Conservation (phyloP, 2,329 filamentous ascomycete species). For the Chrysosphaeria jannelii region DNA sequence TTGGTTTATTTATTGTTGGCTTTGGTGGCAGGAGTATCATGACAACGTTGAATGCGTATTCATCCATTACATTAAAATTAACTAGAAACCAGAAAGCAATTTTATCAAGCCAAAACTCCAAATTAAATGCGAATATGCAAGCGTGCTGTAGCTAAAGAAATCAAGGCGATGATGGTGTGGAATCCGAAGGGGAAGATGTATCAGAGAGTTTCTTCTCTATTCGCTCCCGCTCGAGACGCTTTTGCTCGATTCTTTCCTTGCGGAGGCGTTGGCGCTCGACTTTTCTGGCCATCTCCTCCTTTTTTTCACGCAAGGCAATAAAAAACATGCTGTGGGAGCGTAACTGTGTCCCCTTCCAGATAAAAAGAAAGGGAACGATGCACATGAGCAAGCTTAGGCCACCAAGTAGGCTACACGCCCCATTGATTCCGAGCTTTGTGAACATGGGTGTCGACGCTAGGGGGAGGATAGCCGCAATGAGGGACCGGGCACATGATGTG, state of each 20-base stretch:
- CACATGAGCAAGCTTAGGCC: slow-evolving; percentile 19
- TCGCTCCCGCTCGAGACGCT: no score
- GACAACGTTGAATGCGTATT: no score
- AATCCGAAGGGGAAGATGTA: no score
- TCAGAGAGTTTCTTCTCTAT: no score
- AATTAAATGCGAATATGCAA: no score
- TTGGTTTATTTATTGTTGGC: no score
- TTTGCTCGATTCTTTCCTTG: neutral
- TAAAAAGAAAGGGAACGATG: slow-evolving; percentile 19
- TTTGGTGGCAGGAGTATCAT: no score
- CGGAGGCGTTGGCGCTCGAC: slow-evolving; percentile 10
- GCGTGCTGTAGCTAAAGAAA: no score
- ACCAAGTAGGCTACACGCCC: slow-evolving; percentile 21
- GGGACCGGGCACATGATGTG: slow-evolving; percentile 16
- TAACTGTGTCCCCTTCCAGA: slow-evolving; percentile 23
- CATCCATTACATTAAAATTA: no score
- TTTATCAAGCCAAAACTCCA: no score
- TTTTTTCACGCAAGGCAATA: slow-evolving; percentile 21
- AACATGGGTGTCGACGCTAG: slow-evolving; percentile 23
- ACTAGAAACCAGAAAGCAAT: no score
- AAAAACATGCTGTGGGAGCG: slow-evolving; percentile 29
- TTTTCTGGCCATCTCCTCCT: slow-evolving; percentile 14
- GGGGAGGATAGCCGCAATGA: slow-evolving; percentile 24
- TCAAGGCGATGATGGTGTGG: no score
- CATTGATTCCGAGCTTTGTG: slow-evolving; percentile 13